Evolutionary conservation across 768 basidiomycete species (phyloP), one percentile per base, ranked within the genome.

Genomic region (Cyclocybe cylindracea): DNA sequence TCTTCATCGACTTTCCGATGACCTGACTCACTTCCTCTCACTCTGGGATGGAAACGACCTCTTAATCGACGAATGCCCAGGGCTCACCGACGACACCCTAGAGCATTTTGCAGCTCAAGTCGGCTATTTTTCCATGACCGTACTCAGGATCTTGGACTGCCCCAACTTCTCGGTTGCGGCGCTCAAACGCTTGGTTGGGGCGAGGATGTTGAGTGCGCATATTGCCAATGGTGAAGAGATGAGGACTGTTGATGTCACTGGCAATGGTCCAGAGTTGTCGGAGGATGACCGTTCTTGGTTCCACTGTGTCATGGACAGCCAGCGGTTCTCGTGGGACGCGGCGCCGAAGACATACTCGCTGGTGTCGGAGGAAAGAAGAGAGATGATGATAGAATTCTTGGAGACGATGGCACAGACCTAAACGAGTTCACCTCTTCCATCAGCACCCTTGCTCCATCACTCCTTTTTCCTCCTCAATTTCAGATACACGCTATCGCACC

Each of bases 401-500:
- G 24, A 24, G 24, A 24, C 24, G 5, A 24, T 24, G 24, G 24
- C 4, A 3, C 24, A 24, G 24, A 2, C 24, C 3, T 24, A 5
- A 24, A 24, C 24, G 5, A 3, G 24, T 24, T 3, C 24, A 24
- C 24, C 16, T 16, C 16, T 24, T 24, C 24, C 24, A 24, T 5
- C 24, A 24, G 3, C 24, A 24, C 37, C 37, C 11, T 38, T 38
- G 37, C 3, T 4, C 37, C 24, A 16, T 39, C 44, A 11, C 29
- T n/a, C 18, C 18, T 18, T 14, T 13, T 52, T 49, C 38, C 39
- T 58, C 39, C 33, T 49, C 19, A 51, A 42, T 29, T 62, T 58
- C 14, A 65, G 39, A 50, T 63, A 65, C 10, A 63, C 55, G 32
- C 64, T 65, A 48, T 65, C 60, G 36, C 61, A 56, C 60, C 60